Evolutionary conservation across 2,329 filamentous ascomycete species (phyloP), one percentile per base, ranked within the genome.

Genomic region (Aspergillus transmontanensis): DNA sequence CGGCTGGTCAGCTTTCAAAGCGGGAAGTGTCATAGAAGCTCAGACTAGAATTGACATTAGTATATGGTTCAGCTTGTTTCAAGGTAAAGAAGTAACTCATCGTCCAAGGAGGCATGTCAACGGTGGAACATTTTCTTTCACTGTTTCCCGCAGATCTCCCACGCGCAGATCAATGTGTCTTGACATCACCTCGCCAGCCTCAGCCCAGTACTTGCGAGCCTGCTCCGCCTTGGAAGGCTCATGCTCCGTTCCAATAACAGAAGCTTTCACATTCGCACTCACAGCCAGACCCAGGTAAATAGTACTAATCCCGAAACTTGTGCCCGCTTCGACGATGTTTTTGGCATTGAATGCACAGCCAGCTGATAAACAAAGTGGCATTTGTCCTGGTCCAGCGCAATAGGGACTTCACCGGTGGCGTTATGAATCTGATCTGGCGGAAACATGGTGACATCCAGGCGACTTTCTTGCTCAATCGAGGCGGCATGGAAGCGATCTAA

Each of bases 21-120:
- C 81, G 1, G 85, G 85, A 23, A 88, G 75, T 2, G 84, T 83
- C 58, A 88, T 72, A 0, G 81, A 77, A 6, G 59, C 56, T 32
- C 53, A 61, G 23, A 61, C 59, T 57, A 16, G 4, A 50, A 2
- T 6, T 9, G n/a, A 6, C 4, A 23, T 36, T 36, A 41, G 4
- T 51, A 41, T 3, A 10, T 56, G 41, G 10, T 1, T 32, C 14
- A 56, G 28, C 21, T 21, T 23, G 7, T 5, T 12, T 32, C 16
- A 9, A 28, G 1, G 10, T 6, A 23, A 12, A 46, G 4, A 34
- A 7, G 1, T 3, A 48, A 48, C 56, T 23, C 56, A 58, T 19
- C 48, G 21, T 58, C 41, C 28, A 34, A 14, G 19, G n/a, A n/a
- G 36, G 6, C n/a, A 48, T 46, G 16, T 43, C 56, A 5, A 58